Evolutionary conservation across 192 early-diverging fungal species (phyloP).

Genomic region (Umbelopsis sp.): DNA sequence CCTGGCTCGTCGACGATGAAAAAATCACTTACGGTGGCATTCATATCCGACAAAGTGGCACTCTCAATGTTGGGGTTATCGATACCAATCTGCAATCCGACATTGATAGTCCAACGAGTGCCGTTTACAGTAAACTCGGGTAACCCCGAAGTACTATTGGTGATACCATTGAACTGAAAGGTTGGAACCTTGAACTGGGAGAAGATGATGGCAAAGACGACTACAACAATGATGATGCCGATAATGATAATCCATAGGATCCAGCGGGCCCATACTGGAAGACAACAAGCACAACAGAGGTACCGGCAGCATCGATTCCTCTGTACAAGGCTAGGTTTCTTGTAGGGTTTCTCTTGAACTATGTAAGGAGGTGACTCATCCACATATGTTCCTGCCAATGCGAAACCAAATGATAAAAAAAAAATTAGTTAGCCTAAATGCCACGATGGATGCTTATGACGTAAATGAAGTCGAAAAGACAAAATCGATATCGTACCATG

Average conservation of each 20-base stretch:
- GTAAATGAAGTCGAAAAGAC: not conserved
- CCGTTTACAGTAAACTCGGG: conserved; percentile 25
- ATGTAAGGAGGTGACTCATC: not conserved
- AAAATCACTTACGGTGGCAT: conserved; percentile 43
- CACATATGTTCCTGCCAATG: conserved; percentile 9
- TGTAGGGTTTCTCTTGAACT: conserved; percentile 7
- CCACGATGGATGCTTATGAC: not conserved
- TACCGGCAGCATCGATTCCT: conserved; percentile 29
- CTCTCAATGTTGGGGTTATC: conserved; percentile 45
- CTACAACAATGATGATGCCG: conserved; percentile 40
- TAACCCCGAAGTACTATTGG: not conserved
- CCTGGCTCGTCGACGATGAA: too few relatives aligned
- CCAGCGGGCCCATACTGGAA: conserved; percentile 28
- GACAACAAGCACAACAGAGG: conserved; percentile 37
- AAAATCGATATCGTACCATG: not conserved
- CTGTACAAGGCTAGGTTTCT: conserved; percentile 17
- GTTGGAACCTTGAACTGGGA: conserved; percentile 43
- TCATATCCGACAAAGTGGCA: conserved; percentile 43
- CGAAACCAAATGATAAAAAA: not conserved
- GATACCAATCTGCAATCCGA: conserved; percentile 36
- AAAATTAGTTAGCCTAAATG: not conserved
- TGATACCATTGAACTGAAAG: conserved; percentile 37
- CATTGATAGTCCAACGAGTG: conserved; percentile 34
- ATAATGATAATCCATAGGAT: conserved; percentile 34
- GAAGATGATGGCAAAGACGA: conserved; percentile 37